A percentile compares a stretch with the other conserved stretches of the same genome.
phyloP scores from a whole-genome alignment of 176 grass and related monocot species.

The sorghum (Sorghum bicolor) region DNA sequence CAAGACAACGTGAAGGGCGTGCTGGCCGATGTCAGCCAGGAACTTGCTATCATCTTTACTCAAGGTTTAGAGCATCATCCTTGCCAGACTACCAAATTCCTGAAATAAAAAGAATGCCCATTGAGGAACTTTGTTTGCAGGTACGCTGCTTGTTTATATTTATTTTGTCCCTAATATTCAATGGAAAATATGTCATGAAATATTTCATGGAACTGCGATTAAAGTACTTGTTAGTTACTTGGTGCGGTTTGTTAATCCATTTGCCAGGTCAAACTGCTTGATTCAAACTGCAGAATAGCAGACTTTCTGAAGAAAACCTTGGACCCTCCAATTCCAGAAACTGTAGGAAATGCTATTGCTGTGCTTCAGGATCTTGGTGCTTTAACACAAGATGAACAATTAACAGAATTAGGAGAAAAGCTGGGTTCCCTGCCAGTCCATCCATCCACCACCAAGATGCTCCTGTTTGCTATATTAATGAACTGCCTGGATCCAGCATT shows the following conservation, averaged over 20 bases:
- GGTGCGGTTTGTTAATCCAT: conserved; percentile 22
- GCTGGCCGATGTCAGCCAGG: conserved; percentile 92
- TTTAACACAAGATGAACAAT: conserved; percentile 72
- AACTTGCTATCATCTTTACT: conserved; percentile 92
- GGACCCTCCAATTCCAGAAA: conserved; percentile 79
- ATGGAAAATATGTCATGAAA: conserved; percentile 5
- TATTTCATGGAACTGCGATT: neutral
- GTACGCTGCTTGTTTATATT: conserved; percentile 41
- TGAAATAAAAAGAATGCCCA: conserved; percentile 97
- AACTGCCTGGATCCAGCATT: conserved; percentile 94
- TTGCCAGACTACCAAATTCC: conserved; percentile 79
- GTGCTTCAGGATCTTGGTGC: conserved; percentile 87
- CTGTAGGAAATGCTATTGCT: conserved; percentile 72
- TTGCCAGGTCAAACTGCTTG: conserved; percentile 81
- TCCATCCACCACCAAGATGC: conserved; percentile 96
- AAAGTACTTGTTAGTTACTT: conserved; percentile 9
- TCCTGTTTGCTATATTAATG: conserved; percentile 89
- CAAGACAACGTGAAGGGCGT: conserved; percentile 86
- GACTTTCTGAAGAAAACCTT: conserved; percentile 89
- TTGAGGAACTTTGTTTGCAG: conserved; percentile 97
- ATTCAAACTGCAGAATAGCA: conserved; percentile 62
- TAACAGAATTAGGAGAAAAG: conserved; percentile 83
- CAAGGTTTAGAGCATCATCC: conserved; percentile 73
- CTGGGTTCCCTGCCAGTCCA: conserved; percentile 86
- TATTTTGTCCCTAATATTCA: conserved; percentile 4